Evolutionary conservation across 2,329 filamentous ascomycete genomes (phyloP).

Genomic region (Neonectria hederae): DNA sequence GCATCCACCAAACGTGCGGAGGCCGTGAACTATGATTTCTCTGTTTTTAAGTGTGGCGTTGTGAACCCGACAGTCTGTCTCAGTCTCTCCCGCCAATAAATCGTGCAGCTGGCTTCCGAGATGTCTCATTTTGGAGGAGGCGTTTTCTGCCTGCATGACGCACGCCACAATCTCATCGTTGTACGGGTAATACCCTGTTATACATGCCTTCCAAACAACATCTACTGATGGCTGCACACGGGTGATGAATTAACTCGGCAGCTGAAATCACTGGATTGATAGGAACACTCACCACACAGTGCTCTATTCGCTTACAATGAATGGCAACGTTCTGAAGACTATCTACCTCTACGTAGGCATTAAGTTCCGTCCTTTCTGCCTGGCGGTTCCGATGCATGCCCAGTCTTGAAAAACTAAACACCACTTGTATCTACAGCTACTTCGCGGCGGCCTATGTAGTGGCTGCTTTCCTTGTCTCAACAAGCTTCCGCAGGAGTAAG

Average conservation of each 20-base stretch:
- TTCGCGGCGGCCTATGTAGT: neutral
- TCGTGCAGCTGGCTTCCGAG: neutral
- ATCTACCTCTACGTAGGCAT: no score
- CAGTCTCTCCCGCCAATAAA: neutral
- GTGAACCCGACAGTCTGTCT: neutral
- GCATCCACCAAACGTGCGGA: neutral
- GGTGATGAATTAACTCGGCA: no score
- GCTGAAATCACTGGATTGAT: no score
- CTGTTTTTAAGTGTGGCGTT: neutral
- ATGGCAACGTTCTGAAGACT: no score
- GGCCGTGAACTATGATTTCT: neutral
- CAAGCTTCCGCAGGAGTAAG: neutral
- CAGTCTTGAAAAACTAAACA: neutral
- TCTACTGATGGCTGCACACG: no score
- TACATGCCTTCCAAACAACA: no score
- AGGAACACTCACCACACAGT: no score
- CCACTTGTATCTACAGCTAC: neutral
- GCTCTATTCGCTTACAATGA: no score
- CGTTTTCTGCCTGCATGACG: neutral
- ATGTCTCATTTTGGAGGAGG: neutral
- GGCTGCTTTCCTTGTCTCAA: conserved; percentile 4
- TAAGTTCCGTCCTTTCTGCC: no score
- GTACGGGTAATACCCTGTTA: no score
- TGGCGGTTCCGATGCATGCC: neutral
- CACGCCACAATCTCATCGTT: no score